Percentiles rank a stretch among this genome's conserved stretches.
Conservation (phyloP, 2,329 filamentous ascomycete genomes). For the Aspergillus amoenus region DNA sequence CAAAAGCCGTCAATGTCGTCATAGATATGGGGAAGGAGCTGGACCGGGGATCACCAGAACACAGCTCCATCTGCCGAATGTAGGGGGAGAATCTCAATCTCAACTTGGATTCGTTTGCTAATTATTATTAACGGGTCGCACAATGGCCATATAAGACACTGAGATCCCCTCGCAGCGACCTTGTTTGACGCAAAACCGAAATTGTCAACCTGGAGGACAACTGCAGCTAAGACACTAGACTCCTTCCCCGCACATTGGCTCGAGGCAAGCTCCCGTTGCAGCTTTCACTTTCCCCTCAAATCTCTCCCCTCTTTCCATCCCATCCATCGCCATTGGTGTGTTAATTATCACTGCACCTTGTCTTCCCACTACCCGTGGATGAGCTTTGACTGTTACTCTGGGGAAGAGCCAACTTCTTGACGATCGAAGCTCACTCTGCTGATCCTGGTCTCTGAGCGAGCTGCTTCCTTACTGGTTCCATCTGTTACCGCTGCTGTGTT, state of each 20-base stretch:
- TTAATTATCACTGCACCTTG: slow-evolving; percentile 12
- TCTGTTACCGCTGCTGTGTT: slow-evolving; percentile 16
- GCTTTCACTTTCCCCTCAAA: slow-evolving; percentile 18
- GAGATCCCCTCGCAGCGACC: not conserved
- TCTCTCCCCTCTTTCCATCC: slow-evolving; percentile 14
- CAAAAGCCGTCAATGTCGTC: not conserved
- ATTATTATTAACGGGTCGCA: not conserved
- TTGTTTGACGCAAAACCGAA: not conserved
- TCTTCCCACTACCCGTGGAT: slow-evolving; percentile 7
- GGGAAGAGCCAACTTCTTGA: slow-evolving; percentile 12
- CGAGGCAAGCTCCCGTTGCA: not conserved
- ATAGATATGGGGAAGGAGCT: slow-evolving; percentile 1
- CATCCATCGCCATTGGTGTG: slow-evolving; percentile 16
- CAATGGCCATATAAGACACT: not conserved
- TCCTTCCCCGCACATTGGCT: slow-evolving; percentile 21
- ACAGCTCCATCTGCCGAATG: not conserved
- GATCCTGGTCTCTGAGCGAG: slow-evolving; percentile 16
- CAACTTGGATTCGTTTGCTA: not conserved
- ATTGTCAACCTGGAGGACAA: not conserved
- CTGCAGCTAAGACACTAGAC: slow-evolving; percentile 8
- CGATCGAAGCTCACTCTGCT: slow-evolving; percentile 14
- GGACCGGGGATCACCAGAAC: not conserved
- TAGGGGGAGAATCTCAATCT: not conserved
- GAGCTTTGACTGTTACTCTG: slow-evolving; percentile 10
- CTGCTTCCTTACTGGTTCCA: slow-evolving; percentile 18